These are phyloP conservation scores for Boletales sp. DNA, from an alignment of 768 basidiomycete species.

Conservation along the genomic window DNA sequence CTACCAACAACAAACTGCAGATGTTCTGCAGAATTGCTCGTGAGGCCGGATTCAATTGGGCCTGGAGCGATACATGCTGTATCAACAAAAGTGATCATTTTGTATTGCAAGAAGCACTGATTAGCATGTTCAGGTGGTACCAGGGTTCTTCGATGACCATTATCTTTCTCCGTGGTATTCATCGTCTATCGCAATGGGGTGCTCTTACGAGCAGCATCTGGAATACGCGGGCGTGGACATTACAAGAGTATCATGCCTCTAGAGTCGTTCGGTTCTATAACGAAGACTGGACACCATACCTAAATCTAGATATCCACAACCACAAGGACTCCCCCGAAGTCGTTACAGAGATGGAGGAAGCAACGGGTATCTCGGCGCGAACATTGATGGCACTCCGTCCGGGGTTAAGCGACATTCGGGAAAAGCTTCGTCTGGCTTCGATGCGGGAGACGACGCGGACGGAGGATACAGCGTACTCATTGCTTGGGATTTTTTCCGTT, in stretches of 20 bases:
- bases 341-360: slow-evolving; percentile 9
- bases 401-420: neutral
- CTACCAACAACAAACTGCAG: neutral
- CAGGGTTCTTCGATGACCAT: neutral
- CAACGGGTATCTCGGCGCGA: neutral
- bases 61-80: slow-evolving; percentile 11
- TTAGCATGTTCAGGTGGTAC: slow-evolving; percentile 2
- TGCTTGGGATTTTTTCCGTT: slow-evolving; percentile 5
- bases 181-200: neutral
- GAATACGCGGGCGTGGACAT: neutral
- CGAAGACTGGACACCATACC: slow-evolving; percentile 7
- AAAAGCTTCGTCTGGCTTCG: slow-evolving; percentile 8
- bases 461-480: slow-evolving; percentile 12
- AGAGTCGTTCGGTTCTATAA: slow-evolving; percentile 9
- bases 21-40: slow-evolving; percentile 1
- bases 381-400: slow-evolving; percentile 4
- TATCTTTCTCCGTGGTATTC: slow-evolving; percentile 1
- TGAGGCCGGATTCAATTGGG: slow-evolving; percentile 1
- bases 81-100: neutral
- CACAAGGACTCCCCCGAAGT: slow-evolving; percentile 6
- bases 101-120: neutral
- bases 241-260: slow-evolving; percentile 15
- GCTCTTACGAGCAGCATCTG: slow-evolving; percentile 1
- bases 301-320: slow-evolving; percentile 1
- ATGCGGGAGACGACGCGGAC: slow-evolving; percentile 1